A percentile compares a stretch with the other conserved stretches of the same genome.
Evolutionary conservation across 2,329 filamentous ascomycete species (phyloP).

Genomic region (Fragosphaeria purpurea): DNA sequence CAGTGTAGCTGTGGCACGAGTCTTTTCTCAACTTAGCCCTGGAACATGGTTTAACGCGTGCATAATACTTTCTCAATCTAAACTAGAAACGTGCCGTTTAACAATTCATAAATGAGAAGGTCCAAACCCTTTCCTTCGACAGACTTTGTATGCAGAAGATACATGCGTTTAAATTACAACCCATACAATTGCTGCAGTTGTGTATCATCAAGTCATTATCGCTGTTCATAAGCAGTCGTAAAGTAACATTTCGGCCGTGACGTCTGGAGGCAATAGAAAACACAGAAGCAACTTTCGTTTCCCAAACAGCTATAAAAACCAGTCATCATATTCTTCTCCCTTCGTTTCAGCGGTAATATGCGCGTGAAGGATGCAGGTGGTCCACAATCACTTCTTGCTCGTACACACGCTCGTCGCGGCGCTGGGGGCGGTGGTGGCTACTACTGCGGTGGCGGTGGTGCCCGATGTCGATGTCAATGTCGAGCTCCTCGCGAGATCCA

Average conservation of each 20-base stretch:
- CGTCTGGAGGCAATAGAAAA: too few species aligned
- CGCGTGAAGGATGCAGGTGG: constrained; percentile 15
- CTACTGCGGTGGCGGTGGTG: constrained; percentile 24
- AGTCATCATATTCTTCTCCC: background rate
- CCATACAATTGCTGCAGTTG: background rate
- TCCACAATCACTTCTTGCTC: constrained; percentile 63
- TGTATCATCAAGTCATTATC: constrained; percentile 4
- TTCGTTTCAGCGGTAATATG: constrained; percentile 17
- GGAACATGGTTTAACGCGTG: too few species aligned
- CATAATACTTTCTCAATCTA: too few species aligned
- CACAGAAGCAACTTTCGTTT: too few species aligned
- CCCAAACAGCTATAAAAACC: too few species aligned
- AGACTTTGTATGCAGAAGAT: too few species aligned
- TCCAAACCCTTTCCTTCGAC: background rate
- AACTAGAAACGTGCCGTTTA: background rate
- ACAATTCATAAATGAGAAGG: background rate
- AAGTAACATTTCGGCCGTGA: background rate
- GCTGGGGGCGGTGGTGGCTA: constrained; percentile 16
- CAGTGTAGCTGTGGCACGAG: too few species aligned
- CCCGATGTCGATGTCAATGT: constrained; percentile 39
- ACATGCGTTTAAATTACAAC: background rate
- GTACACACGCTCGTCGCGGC: constrained; percentile 53
- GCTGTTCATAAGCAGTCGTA: constrained; percentile 1
- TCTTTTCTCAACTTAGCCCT: too few species aligned
- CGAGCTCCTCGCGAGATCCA: constrained; percentile 20